Evolutionary conservation across 2,329 filamentous ascomycete species (phyloP).

Genomic region (Dryadomyces quercus-mongolicae): DNA sequence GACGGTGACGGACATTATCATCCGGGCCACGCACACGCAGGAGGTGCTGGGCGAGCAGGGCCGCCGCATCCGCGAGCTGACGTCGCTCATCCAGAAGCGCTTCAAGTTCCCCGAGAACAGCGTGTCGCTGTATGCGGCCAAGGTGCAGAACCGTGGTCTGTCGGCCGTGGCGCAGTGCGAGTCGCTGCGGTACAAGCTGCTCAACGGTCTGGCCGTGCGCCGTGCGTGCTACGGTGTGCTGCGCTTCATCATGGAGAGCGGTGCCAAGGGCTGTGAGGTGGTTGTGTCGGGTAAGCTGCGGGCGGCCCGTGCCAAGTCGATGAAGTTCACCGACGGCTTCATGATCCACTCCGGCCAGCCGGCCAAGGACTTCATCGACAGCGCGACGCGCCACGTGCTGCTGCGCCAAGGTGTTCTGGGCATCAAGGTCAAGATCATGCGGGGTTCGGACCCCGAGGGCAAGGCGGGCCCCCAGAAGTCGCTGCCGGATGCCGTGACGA

Average conservation of each 20-base stretch:
- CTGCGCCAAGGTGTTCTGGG: slow-evolving; percentile 99
- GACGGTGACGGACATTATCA: slow-evolving; percentile 99
- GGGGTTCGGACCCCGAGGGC: slow-evolving; percentile 97
- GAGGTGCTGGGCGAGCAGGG: slow-evolving; percentile 99
- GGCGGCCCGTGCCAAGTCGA: slow-evolving; percentile 97
- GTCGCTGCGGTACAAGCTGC: slow-evolving; percentile 99
- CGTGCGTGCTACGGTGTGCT: slow-evolving; percentile 99
- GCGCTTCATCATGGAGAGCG: slow-evolving; percentile 99
- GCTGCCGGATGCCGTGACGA: slow-evolving; percentile 95
- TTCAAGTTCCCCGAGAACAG: slow-evolving; percentile 99
- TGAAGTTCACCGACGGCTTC: slow-evolving; percentile 99
- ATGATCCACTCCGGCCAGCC: slow-evolving; percentile 99
- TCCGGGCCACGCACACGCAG: slow-evolving; percentile 99
- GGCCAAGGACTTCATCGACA: slow-evolving; percentile 99
- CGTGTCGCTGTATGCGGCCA: slow-evolving; percentile 98
- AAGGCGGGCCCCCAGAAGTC: slow-evolving; percentile 97
- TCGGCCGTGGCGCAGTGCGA: slow-evolving; percentile 99
- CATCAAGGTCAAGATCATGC: slow-evolving; percentile 99
- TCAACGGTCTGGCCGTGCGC: slow-evolving; percentile 97
- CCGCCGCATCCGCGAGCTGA: slow-evolving; percentile 99
- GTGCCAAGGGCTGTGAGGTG: slow-evolving; percentile 99
- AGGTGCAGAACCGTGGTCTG: slow-evolving; percentile 99
- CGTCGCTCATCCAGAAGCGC: slow-evolving; percentile 99
- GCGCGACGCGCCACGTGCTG: slow-evolving; percentile 95
- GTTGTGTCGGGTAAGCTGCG: slow-evolving; percentile 98